Percentiles rank a stretch among this genome's conserved stretches.
These are phyloP conservation scores for Rhodocollybia butyracea DNA, from an alignment of 768 basidiomycete species.

Conservation along the genomic window DNA sequence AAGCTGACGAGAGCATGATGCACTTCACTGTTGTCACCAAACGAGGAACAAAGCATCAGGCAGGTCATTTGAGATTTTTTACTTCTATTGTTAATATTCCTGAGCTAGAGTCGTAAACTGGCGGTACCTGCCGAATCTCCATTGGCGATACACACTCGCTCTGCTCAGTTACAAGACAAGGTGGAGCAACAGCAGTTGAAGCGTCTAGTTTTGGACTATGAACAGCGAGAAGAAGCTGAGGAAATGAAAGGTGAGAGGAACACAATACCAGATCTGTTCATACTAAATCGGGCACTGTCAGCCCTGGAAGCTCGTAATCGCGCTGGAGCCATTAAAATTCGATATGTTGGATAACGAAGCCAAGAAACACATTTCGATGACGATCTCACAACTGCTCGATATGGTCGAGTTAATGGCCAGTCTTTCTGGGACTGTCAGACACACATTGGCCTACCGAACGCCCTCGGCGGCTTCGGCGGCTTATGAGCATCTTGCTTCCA, in stretches of 20 bases:
- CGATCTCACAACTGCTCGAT: too few species aligned
- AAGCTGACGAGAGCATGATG: slow-evolving; percentile 55
- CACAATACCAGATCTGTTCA: background rate
- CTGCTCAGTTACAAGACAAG: slow-evolving; percentile 90
- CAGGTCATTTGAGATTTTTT: slow-evolving; percentile 28
- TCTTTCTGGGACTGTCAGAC: too few species aligned
- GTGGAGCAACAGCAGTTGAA: slow-evolving; percentile 98
- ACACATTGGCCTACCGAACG: too few species aligned
- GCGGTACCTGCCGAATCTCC: slow-evolving; percentile 86
- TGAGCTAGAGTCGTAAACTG: slow-evolving; percentile 76
- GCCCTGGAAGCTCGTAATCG: slow-evolving; percentile 71
- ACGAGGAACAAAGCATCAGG: slow-evolving; percentile 91
- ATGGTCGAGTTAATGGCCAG: too few species aligned
- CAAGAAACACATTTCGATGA: too few species aligned
- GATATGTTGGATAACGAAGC: slow-evolving; percentile 58
- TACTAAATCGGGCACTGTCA: slow-evolving; percentile 20
- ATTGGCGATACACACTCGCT: slow-evolving; percentile 85
- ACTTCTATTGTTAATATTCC: slow-evolving; percentile 8
- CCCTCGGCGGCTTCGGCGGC: too few species aligned
- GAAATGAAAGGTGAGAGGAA: slow-evolving; percentile 84
- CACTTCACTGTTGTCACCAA: slow-evolving; percentile 92
- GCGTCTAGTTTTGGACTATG: slow-evolving; percentile 88
- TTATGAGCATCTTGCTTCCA: too few species aligned
- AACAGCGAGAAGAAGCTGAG: slow-evolving; percentile 85
- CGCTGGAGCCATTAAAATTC: slow-evolving; percentile 69